A percentile compares a stretch with the other conserved stretches of the same genome.
phyloP scores from a whole-genome alignment of 768 basidiomycete species.

The Amanita phalloides region DNA sequence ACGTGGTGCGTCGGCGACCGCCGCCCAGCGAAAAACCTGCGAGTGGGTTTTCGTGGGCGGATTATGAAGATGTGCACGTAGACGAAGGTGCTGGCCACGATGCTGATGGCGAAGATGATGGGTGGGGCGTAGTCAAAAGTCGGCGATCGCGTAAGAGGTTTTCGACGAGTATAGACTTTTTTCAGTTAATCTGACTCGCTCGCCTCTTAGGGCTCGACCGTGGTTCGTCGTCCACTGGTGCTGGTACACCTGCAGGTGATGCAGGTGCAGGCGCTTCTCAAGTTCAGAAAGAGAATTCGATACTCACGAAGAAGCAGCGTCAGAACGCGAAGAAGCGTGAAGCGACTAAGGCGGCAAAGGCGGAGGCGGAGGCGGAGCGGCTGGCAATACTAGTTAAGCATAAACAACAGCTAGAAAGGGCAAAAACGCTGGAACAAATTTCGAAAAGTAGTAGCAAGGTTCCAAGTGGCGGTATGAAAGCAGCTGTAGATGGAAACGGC shows the following conservation, averaged over 20 bases:
- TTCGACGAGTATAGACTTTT: not conserved
- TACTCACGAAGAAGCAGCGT: conserved; percentile 57
- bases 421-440: conserved; percentile 38
- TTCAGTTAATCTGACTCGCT: not conserved
- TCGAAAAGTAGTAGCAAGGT: conserved; percentile 21
- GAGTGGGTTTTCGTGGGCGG: conserved; percentile 61
- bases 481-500: conserved; percentile 43
- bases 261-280: conserved; percentile 5
- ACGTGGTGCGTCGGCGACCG: conserved; percentile 61
- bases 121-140: conserved; percentile 70
- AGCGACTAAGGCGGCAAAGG: conserved; percentile 45
- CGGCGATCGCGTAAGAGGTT: conserved; percentile 29
- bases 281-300: conserved; percentile 25
- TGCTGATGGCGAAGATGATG: conserved; percentile 65
- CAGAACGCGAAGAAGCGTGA: conserved; percentile 56
- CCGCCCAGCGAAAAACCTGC: conserved; percentile 46
- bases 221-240: conserved; percentile 1
- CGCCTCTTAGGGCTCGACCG: conserved; percentile 9
- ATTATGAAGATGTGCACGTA: conserved; percentile 58
- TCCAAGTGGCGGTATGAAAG: conserved; percentile 50
- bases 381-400: conserved; percentile 44
- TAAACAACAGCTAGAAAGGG: conserved; percentile 46
- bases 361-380: conserved; percentile 40
- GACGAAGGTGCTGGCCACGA: conserved; percentile 36
- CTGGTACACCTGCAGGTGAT: conserved; percentile 1